Evolutionary conservation across 2,329 filamentous ascomycete genomes (phyloP).

Genomic region (Pseudogymnoascus sp.): DNA sequence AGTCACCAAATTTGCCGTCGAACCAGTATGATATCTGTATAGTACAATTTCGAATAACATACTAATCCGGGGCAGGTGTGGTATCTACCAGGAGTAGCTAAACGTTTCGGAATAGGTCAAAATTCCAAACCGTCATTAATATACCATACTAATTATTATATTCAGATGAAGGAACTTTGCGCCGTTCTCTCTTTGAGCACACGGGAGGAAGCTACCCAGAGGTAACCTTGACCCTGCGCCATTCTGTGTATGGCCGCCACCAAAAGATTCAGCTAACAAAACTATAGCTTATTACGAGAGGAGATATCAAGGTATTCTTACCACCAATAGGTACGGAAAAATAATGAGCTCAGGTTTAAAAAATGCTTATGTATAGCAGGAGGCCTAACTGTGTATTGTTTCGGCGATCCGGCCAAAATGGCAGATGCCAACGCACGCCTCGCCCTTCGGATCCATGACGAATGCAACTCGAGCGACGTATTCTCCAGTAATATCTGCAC

Average conservation of each 20-base stretch:
- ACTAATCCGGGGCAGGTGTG: conserved; percentile 45
- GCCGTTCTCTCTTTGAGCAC: conserved; percentile 85
- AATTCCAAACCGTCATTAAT: background rate
- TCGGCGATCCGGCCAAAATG: conserved; percentile 91
- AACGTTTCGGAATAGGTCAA: conserved; percentile 71
- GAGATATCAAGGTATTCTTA: conserved; percentile 90
- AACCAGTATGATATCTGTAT: conserved; percentile 60
- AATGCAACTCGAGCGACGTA: conserved; percentile 94
- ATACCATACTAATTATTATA: conserved; percentile 26
- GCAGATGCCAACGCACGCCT: conserved; percentile 74
- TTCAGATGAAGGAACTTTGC: conserved; percentile 71
- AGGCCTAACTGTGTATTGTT: conserved; percentile 92
- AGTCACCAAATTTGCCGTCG: conserved; percentile 94
- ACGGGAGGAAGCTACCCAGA: conserved; percentile 96
- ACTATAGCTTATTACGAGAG: conserved; percentile 68
- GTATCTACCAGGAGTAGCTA: conserved; percentile 81
- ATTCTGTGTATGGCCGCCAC: conserved; percentile 19
- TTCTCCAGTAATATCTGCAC: conserved; percentile 98
- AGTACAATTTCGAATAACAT: background rate
- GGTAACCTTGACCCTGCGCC: conserved; percentile 28
- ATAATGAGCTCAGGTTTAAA: background rate
- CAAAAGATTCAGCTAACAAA: conserved; percentile 26
- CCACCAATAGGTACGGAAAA: conserved; percentile 68
- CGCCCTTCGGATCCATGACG: conserved; percentile 77
- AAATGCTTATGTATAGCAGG: conserved; percentile 37